Evolutionary conservation across 108 stramenopile genomes (phyloP).

Genomic region (Fragilariopsis cylindrus): DNA sequence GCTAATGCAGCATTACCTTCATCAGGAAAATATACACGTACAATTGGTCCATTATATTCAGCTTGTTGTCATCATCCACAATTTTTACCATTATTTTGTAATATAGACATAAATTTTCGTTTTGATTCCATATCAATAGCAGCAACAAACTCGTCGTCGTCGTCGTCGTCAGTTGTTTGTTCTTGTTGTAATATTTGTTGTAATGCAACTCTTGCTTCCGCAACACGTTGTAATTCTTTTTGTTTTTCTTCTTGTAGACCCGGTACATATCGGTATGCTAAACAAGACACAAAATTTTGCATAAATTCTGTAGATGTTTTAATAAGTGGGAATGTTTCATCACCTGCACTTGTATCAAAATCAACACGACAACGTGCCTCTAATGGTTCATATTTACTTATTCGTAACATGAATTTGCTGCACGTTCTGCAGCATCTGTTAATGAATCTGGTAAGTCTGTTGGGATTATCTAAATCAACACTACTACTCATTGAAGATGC

Average conservation of each 20-base stretch:
- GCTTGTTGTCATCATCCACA: conserved; percentile 7
- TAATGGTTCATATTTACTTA: conserved; percentile 41
- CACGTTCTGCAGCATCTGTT: conserved; percentile 66
- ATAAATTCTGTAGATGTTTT: conserved; percentile 88
- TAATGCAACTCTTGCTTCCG: conserved; percentile 63
- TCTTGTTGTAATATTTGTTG: conserved; percentile 13
- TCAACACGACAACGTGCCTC: conserved; percentile 81
- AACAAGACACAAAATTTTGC: conserved; percentile 72
- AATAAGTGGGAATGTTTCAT: conserved; percentile 89
- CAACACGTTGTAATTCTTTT: conserved; percentile 57
- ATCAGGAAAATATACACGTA: conserved; percentile 90
- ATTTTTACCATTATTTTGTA: conserved; percentile 53
- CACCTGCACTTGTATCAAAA: conserved; percentile 91
- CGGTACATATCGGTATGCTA: conserved; percentile 67
- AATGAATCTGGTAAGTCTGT: conserved; percentile 85
- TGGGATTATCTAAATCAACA: conserved; percentile 28
- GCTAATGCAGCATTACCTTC: conserved; percentile 92
- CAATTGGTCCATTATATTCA: conserved; percentile 54
- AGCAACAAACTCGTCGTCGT: conserved; percentile 21
- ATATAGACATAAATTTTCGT: conserved; percentile 28
- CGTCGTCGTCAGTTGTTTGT: neutral
- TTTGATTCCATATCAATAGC: conserved; percentile 27
- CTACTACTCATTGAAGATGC: no score
- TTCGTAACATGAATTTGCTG: conserved; percentile 52
- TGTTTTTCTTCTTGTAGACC: conserved; percentile 59